Conservation (phyloP, 2,329 filamentous ascomycete genomes). For the Diaporthe capsici region DNA sequence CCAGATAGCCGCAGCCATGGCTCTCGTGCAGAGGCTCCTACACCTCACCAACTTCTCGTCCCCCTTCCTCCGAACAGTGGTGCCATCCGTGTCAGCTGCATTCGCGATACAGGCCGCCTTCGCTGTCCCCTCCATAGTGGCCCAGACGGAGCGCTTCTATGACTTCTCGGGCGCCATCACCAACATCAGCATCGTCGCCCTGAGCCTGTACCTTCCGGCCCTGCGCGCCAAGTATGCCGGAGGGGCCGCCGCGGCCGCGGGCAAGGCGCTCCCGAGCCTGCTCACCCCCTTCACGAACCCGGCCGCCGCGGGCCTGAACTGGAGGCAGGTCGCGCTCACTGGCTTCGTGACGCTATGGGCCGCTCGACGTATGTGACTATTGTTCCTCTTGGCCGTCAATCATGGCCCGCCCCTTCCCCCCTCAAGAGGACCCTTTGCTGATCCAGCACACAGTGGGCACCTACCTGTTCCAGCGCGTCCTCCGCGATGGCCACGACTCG, state of each 20-base stretch:
- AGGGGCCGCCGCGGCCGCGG: conserved; percentile 47
- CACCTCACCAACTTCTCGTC: conserved; percentile 72
- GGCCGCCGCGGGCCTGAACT: conserved; percentile 65
- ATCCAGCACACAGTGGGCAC: conserved; percentile 65
- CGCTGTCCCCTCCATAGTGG: conserved; percentile 72
- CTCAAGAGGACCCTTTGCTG: background rate
- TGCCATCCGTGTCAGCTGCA: conserved; percentile 73
- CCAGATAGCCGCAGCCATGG: conserved; percentile 45
- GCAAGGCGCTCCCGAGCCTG: conserved; percentile 59
- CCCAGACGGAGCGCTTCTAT: conserved; percentile 76
- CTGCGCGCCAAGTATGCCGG: conserved; percentile 68
- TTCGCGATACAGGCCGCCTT: conserved; percentile 74
- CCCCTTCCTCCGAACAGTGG: conserved; percentile 73
- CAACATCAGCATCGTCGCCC: conserved; percentile 74
- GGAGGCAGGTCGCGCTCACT: conserved; percentile 65
- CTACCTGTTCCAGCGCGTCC: conserved; percentile 74
- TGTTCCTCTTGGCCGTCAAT: background rate
- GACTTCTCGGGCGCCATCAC: conserved; percentile 77
- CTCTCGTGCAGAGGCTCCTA: conserved; percentile 63
- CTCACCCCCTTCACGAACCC: conserved; percentile 59
- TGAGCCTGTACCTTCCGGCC: conserved; percentile 73
- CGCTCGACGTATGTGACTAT: conserved; percentile 62
- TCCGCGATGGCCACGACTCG: conserved; percentile 70
- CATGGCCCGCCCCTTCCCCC: background rate
- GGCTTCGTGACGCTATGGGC: conserved; percentile 69